Percentiles rank a stretch among this genome's conserved stretches.
These are phyloP conservation scores for Alopecurus myosuroides DNA, from an alignment of 176 grass and related monocot species.

Conservation along the genomic window DNA sequence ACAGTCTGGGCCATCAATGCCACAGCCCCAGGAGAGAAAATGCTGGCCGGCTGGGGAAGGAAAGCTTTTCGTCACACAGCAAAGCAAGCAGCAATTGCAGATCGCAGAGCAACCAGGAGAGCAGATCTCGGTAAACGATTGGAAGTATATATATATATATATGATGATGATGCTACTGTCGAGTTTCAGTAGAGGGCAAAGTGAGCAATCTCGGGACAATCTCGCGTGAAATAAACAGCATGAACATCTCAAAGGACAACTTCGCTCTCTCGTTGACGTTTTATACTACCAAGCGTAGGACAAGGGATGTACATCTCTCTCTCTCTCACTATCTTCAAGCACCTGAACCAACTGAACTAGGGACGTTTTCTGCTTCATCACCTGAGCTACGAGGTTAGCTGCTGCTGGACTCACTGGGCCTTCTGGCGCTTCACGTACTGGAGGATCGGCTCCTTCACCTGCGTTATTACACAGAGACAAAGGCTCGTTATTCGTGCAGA, in stretches of 20 bases:
- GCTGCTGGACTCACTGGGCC: constrained; percentile 19
- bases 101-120: not conserved
- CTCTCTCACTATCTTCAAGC: constrained; percentile 10
- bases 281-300: not conserved
- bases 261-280: not conserved
- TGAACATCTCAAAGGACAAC: not conserved
- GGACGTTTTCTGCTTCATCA: constrained; percentile 19
- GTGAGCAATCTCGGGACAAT: not conserved
- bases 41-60: not conserved
- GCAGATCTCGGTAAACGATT: not conserved
- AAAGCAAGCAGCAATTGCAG: not conserved
- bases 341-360: constrained; percentile 15
- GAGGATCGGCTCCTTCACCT: constrained; percentile 85
- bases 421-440: constrained; percentile 73
- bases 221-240: not conserved
- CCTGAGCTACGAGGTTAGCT: constrained; percentile 10
- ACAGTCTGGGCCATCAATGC: constrained; percentile 5
- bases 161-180: not conserved
- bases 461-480: not conserved
- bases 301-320: not conserved
- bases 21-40: not conserved
- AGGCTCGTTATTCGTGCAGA: not conserved
- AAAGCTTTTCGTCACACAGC: constrained; percentile 3
- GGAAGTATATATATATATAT: no score
- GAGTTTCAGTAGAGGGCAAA: not conserved